A percentile compares a stretch with the other conserved stretches of the same genome.
phyloP scores from a whole-genome alignment of 2,329 filamentous ascomycete genomes.

The Emericellopsis atlantica region DNA sequence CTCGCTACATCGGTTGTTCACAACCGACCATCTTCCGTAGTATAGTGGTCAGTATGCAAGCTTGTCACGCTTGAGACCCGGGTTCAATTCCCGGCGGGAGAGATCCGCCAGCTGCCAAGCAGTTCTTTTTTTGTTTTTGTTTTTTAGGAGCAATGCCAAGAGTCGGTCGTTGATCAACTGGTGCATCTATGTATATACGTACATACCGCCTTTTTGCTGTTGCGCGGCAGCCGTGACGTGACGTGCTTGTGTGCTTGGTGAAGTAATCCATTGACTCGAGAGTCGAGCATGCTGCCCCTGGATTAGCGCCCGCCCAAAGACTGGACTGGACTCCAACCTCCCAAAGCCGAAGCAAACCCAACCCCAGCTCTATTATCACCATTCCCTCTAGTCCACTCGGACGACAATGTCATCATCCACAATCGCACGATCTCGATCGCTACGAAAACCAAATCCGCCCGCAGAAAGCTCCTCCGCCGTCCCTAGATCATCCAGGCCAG shows the following conservation, averaged over 20 bases:
- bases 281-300: too few species aligned
- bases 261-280: too few species aligned
- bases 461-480: conserved; percentile 5
- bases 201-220: too few species aligned
- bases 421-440: conserved; percentile 31
- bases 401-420: conserved; percentile 22
- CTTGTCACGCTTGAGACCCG: conserved; percentile 8
- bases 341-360: neutral
- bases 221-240: too few species aligned
- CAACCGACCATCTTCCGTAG: conserved; percentile 6
- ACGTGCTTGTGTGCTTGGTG: too few species aligned
- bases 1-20: conserved; percentile 3
- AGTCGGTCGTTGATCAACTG: too few species aligned
- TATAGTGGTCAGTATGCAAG: conserved; percentile 9
- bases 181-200: too few species aligned
- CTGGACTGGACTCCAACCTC: too few species aligned
- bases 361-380: neutral
- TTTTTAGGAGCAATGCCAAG: neutral
- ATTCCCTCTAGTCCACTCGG: neutral
- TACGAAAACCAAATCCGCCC: conserved; percentile 25
- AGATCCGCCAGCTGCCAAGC: conserved; percentile 5
- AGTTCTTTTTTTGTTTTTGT: conserved; percentile 2
- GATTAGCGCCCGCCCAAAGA: too few species aligned
- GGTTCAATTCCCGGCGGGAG: conserved; percentile 9
- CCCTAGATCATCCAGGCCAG: neutral